Conservation (phyloP, 2,329 filamentous ascomycete species). For the Talaromyces amestolkiae region DNA sequence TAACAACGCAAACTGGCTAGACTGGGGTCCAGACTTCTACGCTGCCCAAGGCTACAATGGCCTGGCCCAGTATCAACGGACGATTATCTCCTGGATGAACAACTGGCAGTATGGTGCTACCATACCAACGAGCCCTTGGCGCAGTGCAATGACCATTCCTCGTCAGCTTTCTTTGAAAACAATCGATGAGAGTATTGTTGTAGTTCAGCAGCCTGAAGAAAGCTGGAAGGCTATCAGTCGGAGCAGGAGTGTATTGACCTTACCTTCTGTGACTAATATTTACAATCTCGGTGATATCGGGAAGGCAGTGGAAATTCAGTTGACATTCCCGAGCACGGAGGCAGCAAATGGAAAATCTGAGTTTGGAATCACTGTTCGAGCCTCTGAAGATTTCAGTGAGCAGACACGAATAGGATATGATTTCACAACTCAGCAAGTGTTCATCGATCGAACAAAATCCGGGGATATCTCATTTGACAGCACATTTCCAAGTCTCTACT, state of each 20-base stretch:
- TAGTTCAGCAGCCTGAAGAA: constrained; percentile 5
- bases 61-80: constrained; percentile 21
- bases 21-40: constrained; percentile 33
- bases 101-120: constrained; percentile 30
- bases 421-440: constrained; percentile 25
- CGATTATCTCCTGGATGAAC: constrained; percentile 31
- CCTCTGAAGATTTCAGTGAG: constrained; percentile 23
- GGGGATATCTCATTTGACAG: constrained; percentile 26
- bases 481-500: constrained; percentile 26
- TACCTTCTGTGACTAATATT: constrained; percentile 19
- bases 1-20: constrained; percentile 29
- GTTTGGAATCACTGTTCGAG: constrained; percentile 25
- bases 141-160: constrained; percentile 28
- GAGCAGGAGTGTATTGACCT: background rate
- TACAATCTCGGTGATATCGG: constrained; percentile 22
- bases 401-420: constrained; percentile 31
- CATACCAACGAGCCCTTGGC: constrained; percentile 29
- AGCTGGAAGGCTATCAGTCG: background rate
- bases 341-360: constrained; percentile 13
- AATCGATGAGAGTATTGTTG: constrained; percentile 17
- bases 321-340: constrained; percentile 24
- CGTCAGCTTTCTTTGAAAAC: constrained; percentile 25
- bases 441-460: constrained; percentile 27
- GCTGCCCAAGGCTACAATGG: constrained; percentile 28
- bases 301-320: constrained; percentile 23